Conservation (phyloP, 306 rosid genomes). For the Quercus agrifolia region DNA sequence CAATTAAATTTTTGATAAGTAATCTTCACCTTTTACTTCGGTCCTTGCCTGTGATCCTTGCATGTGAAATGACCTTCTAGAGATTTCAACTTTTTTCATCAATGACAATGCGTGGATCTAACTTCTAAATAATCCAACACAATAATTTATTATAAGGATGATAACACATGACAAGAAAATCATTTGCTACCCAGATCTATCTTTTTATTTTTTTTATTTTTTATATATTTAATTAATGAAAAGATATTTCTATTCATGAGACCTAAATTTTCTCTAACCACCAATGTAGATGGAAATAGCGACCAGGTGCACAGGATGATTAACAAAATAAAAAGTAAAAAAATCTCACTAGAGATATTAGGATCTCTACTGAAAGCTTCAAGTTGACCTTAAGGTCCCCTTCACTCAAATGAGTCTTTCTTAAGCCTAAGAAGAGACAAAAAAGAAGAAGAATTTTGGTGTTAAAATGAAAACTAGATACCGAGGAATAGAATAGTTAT, state of each 20-base stretch:
- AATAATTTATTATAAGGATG: background rate
- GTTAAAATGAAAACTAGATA: background rate
- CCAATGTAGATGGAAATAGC: conserved; percentile 8
- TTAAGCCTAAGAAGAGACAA: conserved; percentile 63
- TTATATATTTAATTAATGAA: too few species aligned
- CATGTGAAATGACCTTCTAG: background rate
- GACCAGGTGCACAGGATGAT: background rate
- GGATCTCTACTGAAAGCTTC: conserved; percentile 70
- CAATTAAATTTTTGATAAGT: too few species aligned
- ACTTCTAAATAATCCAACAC: background rate
- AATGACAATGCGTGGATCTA: background rate
- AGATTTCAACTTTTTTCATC: background rate
- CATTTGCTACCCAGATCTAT: background rate
- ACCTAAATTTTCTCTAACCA: background rate
- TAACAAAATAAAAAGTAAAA: conserved; percentile 7
- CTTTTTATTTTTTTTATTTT: too few species aligned
- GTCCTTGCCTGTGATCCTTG: background rate
- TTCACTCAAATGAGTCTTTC: conserved; percentile 73
- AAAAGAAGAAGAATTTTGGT: conserved; percentile 5
- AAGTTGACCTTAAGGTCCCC: conserved; percentile 72
- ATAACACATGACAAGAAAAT: background rate
- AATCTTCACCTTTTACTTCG: too few species aligned
- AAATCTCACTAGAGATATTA: conserved; percentile 65
- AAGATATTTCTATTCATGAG: background rate
- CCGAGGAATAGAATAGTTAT: background rate